Evolutionary conservation across 23 red algal species (phyloP).

Genomic region (Gracilaria caudata): DNA sequence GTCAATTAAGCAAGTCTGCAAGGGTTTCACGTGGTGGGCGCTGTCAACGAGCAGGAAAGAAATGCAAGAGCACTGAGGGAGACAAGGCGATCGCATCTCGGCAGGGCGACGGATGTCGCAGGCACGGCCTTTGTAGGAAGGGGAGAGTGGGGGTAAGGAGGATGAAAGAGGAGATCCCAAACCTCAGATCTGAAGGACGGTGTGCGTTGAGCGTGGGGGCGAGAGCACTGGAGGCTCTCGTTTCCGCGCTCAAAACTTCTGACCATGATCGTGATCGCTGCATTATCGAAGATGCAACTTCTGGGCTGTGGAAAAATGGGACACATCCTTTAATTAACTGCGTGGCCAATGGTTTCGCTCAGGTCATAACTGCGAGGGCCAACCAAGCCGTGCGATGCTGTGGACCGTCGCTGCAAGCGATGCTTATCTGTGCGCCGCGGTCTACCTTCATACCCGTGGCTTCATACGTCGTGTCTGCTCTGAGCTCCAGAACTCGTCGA

Average conservation of each 20-base stretch:
- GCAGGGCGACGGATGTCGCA: not conserved
- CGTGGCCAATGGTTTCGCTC: not conserved
- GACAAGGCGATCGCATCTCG: slow-evolving; percentile 6
- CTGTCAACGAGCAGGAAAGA: not conserved
- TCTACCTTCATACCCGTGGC: too few relatives aligned
- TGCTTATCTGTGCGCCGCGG: not conserved
- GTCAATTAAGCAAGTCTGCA: not conserved
- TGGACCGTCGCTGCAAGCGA: not conserved
- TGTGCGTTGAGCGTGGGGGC: too few relatives aligned
- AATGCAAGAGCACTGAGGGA: not conserved
- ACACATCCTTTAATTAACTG: too few relatives aligned
- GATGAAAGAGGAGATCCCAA: too few relatives aligned
- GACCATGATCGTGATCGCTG: too few relatives aligned
- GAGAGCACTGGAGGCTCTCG: too few relatives aligned
- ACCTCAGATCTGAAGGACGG: too few relatives aligned
- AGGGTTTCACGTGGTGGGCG: not conserved
- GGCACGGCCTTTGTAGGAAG: not conserved
- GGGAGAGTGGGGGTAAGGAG: not conserved
- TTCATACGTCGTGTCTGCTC: not conserved
- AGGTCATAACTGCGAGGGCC: not conserved
- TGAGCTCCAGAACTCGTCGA: too few relatives aligned
- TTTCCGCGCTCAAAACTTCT: too few relatives aligned
- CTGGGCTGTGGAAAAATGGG: too few relatives aligned
- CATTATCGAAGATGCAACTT: too few relatives aligned
- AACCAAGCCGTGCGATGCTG: not conserved